Conservation (phyloP, 1,284 basidiomycete species). For the Ustilago xerochloae region DNA sequence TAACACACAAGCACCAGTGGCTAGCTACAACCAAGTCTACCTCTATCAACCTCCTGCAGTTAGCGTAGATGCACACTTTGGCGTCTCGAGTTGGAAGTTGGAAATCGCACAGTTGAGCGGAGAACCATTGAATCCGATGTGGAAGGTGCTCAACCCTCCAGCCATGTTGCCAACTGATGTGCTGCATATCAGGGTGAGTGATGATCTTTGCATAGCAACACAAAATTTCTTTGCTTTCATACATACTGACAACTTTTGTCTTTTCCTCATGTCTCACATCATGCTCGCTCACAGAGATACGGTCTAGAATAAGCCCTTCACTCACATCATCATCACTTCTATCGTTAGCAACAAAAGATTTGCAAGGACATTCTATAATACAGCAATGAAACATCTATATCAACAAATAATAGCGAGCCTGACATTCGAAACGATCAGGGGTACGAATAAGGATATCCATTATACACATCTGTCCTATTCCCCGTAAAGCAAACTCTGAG, state of each 20-base stretch:
- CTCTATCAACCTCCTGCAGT: constrained; percentile 20
- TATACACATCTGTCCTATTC: constrained; percentile 21
- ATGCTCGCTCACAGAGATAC: constrained; percentile 16
- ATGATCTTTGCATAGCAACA: not conserved
- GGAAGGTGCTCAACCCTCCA: constrained; percentile 55
- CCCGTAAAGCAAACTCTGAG: constrained; percentile 23
- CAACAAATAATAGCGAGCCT: not conserved
- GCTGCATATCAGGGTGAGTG: constrained; percentile 38
- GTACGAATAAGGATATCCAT: constrained; percentile 28
- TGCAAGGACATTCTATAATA: constrained; percentile 32
- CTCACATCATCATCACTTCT: not conserved
- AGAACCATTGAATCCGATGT: constrained; percentile 31
- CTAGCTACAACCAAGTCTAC: constrained; percentile 27
- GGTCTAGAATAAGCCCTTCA: constrained; percentile 13
- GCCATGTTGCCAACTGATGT: constrained; percentile 56
- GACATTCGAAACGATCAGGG: not conserved
- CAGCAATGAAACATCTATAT: not conserved
- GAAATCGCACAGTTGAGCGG: constrained; percentile 30
- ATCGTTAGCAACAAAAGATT: not conserved
- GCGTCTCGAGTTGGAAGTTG: constrained; percentile 19
- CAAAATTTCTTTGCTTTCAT: not conserved
- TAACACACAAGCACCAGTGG: constrained; percentile 29
- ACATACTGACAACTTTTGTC: not conserved
- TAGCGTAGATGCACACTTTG: constrained; percentile 17
- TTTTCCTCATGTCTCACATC: too few species aligned